phyloP scores from a whole-genome alignment of 2,329 filamentous ascomycete species.

The Malbranchea cinnamomea region DNA sequence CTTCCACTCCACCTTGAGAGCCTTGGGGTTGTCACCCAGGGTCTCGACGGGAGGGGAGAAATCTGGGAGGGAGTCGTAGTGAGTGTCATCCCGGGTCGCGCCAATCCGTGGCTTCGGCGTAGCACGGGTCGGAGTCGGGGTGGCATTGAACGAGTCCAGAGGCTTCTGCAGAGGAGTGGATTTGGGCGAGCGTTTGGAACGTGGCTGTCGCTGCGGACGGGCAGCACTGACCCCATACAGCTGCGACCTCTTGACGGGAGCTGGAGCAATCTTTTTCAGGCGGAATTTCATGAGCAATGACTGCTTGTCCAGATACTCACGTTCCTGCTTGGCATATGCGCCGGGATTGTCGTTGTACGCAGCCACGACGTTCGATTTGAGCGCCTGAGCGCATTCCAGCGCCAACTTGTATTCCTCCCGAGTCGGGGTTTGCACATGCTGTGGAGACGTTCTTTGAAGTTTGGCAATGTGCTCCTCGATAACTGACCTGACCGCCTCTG shows the following conservation, averaged over 20 bases:
- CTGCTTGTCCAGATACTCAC: conserved; percentile 27
- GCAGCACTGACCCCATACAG: conserved; percentile 10
- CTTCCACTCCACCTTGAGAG: conserved; percentile 77
- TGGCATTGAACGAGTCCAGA: conserved; percentile 24
- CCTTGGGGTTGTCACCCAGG: conserved; percentile 51
- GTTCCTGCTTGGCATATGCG: conserved; percentile 28
- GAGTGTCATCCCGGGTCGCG: conserved; percentile 65
- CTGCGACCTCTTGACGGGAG: conserved; percentile 18
- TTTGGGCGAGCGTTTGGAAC: conserved; percentile 26
- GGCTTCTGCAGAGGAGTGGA: conserved; percentile 26
- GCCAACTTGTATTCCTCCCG: conserved; percentile 30
- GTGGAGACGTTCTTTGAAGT: not conserved
- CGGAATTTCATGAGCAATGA: conserved; percentile 22
- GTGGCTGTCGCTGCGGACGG: conserved; percentile 11
- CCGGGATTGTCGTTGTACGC: conserved; percentile 30
- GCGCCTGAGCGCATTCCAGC: conserved; percentile 29
- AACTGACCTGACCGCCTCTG: conserved; percentile 23
- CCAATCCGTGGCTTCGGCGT: conserved; percentile 32
- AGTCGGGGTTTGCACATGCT: conserved; percentile 27
- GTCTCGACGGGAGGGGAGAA: conserved; percentile 55
- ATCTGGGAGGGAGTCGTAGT: conserved; percentile 58
- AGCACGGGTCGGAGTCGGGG: conserved; percentile 16
- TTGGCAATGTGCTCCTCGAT: conserved; percentile 28
- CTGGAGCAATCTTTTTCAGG: conserved; percentile 28
- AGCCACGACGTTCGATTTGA: conserved; percentile 26